A percentile compares a stretch with the other conserved stretches of the same genome.
These are phyloP conservation scores for Penicillium waksmanii DNA, from an alignment of 495 filamentous ascomycete species.

Conservation along the genomic window DNA sequence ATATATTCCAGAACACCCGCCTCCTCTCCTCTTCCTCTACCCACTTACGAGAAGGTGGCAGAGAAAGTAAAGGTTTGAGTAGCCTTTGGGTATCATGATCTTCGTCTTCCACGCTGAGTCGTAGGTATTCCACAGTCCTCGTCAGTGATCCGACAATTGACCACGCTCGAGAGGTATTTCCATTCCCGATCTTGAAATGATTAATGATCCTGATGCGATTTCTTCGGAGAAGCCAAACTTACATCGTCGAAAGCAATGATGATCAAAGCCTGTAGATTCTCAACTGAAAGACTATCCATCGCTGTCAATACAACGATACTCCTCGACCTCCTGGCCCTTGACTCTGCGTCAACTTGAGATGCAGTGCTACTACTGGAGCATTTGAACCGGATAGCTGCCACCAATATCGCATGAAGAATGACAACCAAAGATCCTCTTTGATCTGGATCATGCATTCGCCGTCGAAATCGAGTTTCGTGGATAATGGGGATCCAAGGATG, in stretches of 20 bases:
- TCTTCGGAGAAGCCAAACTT: not conserved
- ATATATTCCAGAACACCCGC: conserved; percentile 55
- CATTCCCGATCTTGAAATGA: conserved; percentile 12
- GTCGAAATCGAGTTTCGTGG: conserved; percentile 37
- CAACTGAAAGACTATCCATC: conserved; percentile 40
- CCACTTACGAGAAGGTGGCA: conserved; percentile 46
- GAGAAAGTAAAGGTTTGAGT: conserved; percentile 32
- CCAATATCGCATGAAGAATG: conserved; percentile 17
- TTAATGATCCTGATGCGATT: too few relatives aligned
- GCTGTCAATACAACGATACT: conserved; percentile 34
- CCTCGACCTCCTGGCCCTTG: conserved; percentile 1
- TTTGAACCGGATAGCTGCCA: conserved; percentile 9
- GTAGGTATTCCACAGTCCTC: conserved; percentile 42
- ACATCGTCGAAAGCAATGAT: conserved; percentile 42
- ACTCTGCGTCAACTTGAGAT: conserved; percentile 5
- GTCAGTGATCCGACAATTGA: conserved; percentile 42
- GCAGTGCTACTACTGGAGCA: not conserved
- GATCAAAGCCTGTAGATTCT: conserved; percentile 43
- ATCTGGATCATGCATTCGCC: conserved; percentile 20
- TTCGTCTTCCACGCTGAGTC: conserved; percentile 39
- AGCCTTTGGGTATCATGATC: conserved; percentile 16
- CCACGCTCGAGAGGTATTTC: conserved; percentile 10
- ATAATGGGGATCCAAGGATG: conserved; percentile 48
- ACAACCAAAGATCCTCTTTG: conserved; percentile 6
- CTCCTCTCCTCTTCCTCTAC: conserved; percentile 55